Evolutionary conservation across 1,284 basidiomycete species (phyloP), one percentile per base, ranked within the genome.

Genomic region (Leccinum solheimii): DNA sequence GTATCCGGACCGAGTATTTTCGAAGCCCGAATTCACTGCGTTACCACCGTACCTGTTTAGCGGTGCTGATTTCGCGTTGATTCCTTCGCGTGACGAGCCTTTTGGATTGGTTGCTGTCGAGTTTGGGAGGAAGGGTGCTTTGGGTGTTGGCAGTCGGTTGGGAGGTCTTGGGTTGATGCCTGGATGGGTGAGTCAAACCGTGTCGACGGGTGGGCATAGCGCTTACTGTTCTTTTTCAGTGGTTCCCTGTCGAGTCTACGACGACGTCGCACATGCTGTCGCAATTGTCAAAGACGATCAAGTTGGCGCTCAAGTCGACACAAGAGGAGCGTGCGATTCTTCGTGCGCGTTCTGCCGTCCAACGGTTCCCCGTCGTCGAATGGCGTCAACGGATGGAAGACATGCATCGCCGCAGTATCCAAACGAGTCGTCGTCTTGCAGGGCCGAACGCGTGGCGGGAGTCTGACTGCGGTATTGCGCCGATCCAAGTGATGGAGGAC

Each of bases 151-250:
- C 69, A 87, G 90, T 79, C 91, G 94, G 73, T 83, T 96, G 32
- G 94, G 94, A 76, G 94, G 94, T 82, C 83, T 97, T 52, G 94
- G 94, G 79, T 81, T 97, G 67, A 97, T 97, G 94, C 94, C 94
- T 71, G 94, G 94, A 80, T 96, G 94, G 94, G 92, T 94, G 75
- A 71, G 89, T 83, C 30, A 13, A 32, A 27, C 5, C 21, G n/a
- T 0, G 1, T 55, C 54, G 30, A 16, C 23, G 23, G 21, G 21
- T 32, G 23, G 36, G 16, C 3, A 21, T 6, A 49, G 19, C 9
- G 8, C 60, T 75, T 3, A 69, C 3, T 26, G 13, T 43, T 0
- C 6, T 26, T 45, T 27, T 57, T 9, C 23, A 94, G 92, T 96
- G 94, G 94, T 96, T 94, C 83, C 94, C 94, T 61, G 94, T 97